phyloP scores from a whole-genome alignment of 768 basidiomycete genomes.

The Rhizopogon vesiculosus region DNA sequence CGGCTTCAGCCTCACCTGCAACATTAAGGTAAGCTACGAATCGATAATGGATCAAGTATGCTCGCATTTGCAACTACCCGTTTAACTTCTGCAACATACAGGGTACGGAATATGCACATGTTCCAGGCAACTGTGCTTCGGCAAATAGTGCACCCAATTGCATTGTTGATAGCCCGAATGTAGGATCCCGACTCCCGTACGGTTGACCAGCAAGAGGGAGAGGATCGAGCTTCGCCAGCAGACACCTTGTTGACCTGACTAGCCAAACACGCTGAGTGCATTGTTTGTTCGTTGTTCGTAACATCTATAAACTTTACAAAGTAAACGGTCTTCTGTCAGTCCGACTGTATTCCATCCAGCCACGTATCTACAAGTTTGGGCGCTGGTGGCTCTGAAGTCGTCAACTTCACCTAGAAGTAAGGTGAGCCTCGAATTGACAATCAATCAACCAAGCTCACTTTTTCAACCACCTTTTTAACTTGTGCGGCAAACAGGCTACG shows the following conservation, averaged over 20 bases:
- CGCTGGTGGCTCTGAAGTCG: background rate
- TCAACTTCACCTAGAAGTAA: background rate
- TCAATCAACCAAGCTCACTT: background rate
- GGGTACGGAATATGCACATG: no score
- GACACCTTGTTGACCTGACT: no score
- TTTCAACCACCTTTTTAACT: background rate
- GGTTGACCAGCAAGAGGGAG: no score
- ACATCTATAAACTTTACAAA: no score
- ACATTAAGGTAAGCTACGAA: slow-evolving; percentile 1
- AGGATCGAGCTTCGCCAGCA: no score
- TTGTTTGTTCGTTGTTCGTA: no score
- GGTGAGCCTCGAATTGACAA: background rate
- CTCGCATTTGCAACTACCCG: slow-evolving; percentile 5
- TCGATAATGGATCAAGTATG: background rate
- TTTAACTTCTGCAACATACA: background rate
- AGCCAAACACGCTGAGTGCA: no score
- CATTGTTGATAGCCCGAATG: no score
- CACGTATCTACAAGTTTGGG: no score
- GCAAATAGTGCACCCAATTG: no score
- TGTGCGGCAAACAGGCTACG: background rate
- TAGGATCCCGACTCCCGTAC: background rate
- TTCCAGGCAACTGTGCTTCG: no score
- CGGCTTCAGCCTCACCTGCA: background rate
- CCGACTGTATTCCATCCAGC: no score
- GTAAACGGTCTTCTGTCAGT: background rate